Percentiles rank a stretch among this genome's conserved stretches.
phyloP scores from a whole-genome alignment of 495 filamentous ascomycete species.

The Penicillium angulare region DNA sequence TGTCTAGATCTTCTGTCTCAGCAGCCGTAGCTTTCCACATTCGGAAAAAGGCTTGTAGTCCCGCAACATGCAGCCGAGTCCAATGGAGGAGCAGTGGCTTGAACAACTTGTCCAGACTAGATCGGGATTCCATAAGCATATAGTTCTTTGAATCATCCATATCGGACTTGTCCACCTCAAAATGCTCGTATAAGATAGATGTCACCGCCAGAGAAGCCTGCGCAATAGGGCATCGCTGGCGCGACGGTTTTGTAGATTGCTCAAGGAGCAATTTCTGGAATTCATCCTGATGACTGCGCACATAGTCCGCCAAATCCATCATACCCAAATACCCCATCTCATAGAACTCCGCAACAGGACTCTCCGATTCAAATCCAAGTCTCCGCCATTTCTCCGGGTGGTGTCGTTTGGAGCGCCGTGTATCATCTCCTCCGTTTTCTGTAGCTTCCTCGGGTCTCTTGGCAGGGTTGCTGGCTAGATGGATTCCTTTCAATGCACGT shows the following conservation, averaged over 20 bases:
- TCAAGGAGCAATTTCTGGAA: slow-evolving; percentile 92
- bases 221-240: slow-evolving; percentile 84
- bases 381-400: slow-evolving; percentile 93
- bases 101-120: slow-evolving; percentile 83
- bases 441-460: slow-evolving; percentile 31
- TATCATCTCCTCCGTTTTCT: slow-evolving; percentile 41
- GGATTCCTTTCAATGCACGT: slow-evolving; percentile 77
- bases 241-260: slow-evolving; percentile 69
- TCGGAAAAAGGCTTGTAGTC: slow-evolving; percentile 84
- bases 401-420: slow-evolving; percentile 60
- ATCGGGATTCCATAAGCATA: slow-evolving; percentile 69
- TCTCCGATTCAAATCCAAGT: slow-evolving; percentile 89
- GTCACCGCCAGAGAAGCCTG: slow-evolving; percentile 86
- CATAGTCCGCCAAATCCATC: slow-evolving; percentile 96
- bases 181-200: slow-evolving; percentile 87
- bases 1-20: slow-evolving; percentile 81
- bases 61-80: slow-evolving; percentile 89
- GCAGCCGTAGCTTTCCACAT: slow-evolving; percentile 90
- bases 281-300: slow-evolving; percentile 82
- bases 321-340: slow-evolving; percentile 87
- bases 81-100: slow-evolving; percentile 88
- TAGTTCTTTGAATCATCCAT: slow-evolving; percentile 78
- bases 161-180: slow-evolving; percentile 87
- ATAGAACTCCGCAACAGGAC: slow-evolving; percentile 80
- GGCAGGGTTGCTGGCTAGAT: slow-evolving; percentile 77